Base-by-base conservation (phyloP, 108 stramenopile species). In the Phaeodactylum tricornutum region DNA sequence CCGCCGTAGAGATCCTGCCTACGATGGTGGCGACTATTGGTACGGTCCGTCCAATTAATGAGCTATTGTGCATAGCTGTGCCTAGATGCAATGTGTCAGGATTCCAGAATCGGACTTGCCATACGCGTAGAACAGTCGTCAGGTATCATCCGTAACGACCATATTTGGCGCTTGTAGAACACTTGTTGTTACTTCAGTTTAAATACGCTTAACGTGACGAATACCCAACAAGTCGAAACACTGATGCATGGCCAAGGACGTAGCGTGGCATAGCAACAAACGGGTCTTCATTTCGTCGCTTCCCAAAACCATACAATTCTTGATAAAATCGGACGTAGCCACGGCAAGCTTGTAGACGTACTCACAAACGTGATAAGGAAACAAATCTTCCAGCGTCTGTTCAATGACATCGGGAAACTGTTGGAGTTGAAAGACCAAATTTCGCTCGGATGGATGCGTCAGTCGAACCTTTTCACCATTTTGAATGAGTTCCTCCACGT, bases 351-450 rank as follows among this genome's bases (percentile, higher is more conserved):
- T 75, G 74, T 98, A 96, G 23, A 98, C 62, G 62, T 89, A 98
- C 28, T 96, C 91, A 48, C 96, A 98, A 43, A 99, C 72, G 50
- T 93, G 87, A 66, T 96, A 92, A 3, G 99, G 96, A 32, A 64
- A 66, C 35, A 99, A 65, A 56, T 96, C 92, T 2, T 72, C 66
- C 47, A 94, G 44, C 3, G 85, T 85, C 29, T 62, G 67, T 32
- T 81, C 80, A 48, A 95, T 55, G 16, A 77, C 70, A 57, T 95
- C 96, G 33, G 85, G 62, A 55, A 92, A 94, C 36, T 66, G 49
- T 35, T 77, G 67, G 14, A 99, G 57, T 31, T 95, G 77, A 40
- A 97, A 58, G 6, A 81, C 95, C 34, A 99, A 69, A 37, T 90
- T 93, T 4, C 97, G 75, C 57, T 99, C 99, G 9, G 87, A 71